Percentiles rank a stretch among this genome's conserved stretches.
Conservation (phyloP, 192 early-diverging fungal species). For the Geranomyces variabilis region DNA sequence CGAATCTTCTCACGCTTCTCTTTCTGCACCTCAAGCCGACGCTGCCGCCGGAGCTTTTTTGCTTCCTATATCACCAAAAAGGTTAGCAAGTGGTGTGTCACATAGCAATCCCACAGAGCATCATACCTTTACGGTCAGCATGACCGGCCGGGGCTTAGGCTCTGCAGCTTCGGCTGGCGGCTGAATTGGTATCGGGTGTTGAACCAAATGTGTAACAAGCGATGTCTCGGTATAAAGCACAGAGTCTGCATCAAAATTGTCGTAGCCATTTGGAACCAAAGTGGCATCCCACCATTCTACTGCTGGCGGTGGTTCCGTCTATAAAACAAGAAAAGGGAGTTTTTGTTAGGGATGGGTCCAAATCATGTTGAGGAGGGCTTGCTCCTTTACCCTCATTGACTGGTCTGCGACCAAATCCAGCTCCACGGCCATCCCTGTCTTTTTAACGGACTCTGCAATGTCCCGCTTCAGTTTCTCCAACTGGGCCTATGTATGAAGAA, state of each 20-base stretch:
- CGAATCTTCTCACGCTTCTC: conserved; percentile 96
- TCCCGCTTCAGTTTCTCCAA: conserved; percentile 75
- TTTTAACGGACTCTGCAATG: conserved; percentile 71
- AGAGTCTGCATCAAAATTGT: conserved; percentile 45
- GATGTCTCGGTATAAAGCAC: conserved; percentile 51
- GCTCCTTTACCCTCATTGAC: conserved; percentile 55
- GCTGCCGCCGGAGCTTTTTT: conserved; percentile 91
- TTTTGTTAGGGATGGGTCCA: too few species aligned
- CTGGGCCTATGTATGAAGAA: conserved; percentile 46
- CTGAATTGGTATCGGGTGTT: conserved; percentile 84
- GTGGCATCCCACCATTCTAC: conserved; percentile 99
- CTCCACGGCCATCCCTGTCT: conserved; percentile 75
- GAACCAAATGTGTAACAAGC: conserved; percentile 74
- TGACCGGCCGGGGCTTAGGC: conserved; percentile 66
- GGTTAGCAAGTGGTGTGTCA: conserved; percentile 11
- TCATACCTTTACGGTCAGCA: conserved; percentile 77
- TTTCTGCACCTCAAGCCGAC: conserved; percentile 78
- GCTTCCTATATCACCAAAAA: conserved; percentile 65
- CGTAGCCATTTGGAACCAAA: conserved; percentile 74
- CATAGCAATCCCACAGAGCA: neutral
- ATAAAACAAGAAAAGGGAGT: conserved; percentile 20
- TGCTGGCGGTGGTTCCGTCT: conserved; percentile 71
- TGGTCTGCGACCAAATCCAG: conserved; percentile 73
- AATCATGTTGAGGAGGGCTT: too few species aligned
- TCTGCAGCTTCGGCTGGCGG: conserved; percentile 70